phyloP scores from a whole-genome alignment of 441 rosid genomes.

The Flueggea neowawraea region DNA sequence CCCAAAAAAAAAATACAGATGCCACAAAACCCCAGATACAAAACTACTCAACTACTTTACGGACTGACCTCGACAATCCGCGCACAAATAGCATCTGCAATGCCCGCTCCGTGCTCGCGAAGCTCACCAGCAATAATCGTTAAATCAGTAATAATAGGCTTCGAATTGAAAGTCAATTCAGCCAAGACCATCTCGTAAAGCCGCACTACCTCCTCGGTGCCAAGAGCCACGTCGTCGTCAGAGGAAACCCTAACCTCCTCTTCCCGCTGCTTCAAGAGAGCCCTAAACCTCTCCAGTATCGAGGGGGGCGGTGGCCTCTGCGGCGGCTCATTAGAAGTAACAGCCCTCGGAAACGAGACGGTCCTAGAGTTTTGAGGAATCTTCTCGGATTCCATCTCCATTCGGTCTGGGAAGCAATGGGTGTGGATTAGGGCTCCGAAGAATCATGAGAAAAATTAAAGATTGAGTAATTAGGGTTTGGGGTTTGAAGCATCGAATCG shows the following conservation, averaged over 20 bases:
- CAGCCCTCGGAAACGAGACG: constrained; percentile 17
- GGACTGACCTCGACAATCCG: constrained; percentile 81
- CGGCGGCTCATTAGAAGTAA: constrained; percentile 20
- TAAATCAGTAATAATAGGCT: constrained; percentile 97
- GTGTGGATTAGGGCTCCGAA: constrained; percentile 25
- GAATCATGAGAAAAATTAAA: constrained; percentile 17
- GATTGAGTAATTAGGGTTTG: constrained; percentile 22
- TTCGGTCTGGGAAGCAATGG: constrained; percentile 9
- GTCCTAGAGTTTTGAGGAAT: constrained; percentile 20
- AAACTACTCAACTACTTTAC: background rate
- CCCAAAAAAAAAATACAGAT: too few species aligned
- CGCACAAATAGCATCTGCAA: constrained; percentile 83
- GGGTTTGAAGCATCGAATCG: constrained; percentile 18
- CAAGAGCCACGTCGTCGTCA: constrained; percentile 29
- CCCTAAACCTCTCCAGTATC: constrained; percentile 46
- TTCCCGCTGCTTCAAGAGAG: constrained; percentile 49
- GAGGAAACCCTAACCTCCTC: constrained; percentile 29
- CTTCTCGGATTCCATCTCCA: constrained; percentile 30
- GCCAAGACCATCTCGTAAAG: constrained; percentile 62
- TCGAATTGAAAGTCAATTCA: constrained; percentile 85
- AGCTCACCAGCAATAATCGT: constrained; percentile 95
- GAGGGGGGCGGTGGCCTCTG: constrained; percentile 13
- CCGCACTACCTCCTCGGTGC: constrained; percentile 60
- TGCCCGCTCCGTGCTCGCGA: constrained; percentile 73
- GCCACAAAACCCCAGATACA: background rate